phyloP scores from a whole-genome alignment of 1,284 basidiomycete genomes.

The Cutaneotrichosporon sp. region DNA sequence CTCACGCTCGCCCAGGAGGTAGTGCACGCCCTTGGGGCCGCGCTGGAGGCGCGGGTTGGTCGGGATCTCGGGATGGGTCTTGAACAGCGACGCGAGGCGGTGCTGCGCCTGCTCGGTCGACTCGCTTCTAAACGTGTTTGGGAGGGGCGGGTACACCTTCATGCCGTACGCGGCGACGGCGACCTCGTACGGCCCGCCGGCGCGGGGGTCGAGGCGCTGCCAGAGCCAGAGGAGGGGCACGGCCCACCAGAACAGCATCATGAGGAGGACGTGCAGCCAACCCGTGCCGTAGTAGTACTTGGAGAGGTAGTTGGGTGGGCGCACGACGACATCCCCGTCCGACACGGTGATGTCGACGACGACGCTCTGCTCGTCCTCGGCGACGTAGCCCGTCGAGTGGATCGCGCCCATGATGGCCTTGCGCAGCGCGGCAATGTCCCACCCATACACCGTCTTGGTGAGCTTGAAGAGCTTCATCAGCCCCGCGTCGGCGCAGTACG shows the following conservation, averaged over 20 bases:
- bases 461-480: constrained; percentile 67
- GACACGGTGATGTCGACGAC: constrained; percentile 58
- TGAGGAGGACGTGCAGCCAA: constrained; percentile 52
- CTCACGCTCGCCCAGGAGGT: constrained; percentile 62
- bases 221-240: constrained; percentile 62
- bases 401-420: constrained; percentile 61
- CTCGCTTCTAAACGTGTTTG: constrained; percentile 41
- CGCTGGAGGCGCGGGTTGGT: constrained; percentile 28
- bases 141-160: constrained; percentile 46
- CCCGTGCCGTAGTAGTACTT: constrained; percentile 59
- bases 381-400: constrained; percentile 59
- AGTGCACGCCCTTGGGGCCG: constrained; percentile 50
- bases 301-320: constrained; percentile 64
- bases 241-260: constrained; percentile 65
- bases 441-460: constrained; percentile 67
- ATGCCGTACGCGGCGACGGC: constrained; percentile 30
- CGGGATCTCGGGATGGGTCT: constrained; percentile 45
- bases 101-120: constrained; percentile 31
- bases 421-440: constrained; percentile 59
- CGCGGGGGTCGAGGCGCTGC: constrained; percentile 26
- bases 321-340: constrained; percentile 59
- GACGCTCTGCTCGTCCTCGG: constrained; percentile 41
- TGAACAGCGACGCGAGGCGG: constrained; percentile 39
- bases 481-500: constrained; percentile 64
- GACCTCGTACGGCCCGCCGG: constrained; percentile 39